Percentiles rank a stretch among this genome's conserved stretches.
Conservation (phyloP, 805 yeast genomes). For the Myxozyma kluyveri region DNA sequence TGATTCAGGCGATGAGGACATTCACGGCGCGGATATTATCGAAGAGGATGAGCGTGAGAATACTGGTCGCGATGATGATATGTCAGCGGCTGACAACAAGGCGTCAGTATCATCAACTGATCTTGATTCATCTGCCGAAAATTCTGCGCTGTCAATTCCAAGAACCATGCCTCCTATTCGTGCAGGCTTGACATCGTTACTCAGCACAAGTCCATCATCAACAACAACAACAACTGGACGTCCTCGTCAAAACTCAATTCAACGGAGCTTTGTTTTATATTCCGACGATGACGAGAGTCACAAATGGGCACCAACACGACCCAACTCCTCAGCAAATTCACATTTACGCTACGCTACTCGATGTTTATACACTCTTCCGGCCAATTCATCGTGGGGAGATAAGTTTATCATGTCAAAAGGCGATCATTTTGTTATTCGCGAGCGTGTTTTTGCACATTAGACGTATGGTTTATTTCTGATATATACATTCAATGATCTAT, state of each 20-base stretch:
- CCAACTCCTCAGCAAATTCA: conserved; percentile 15
- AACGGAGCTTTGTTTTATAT: conserved; percentile 5
- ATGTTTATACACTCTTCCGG: conserved; percentile 27
- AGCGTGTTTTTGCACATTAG: conserved; percentile 13
- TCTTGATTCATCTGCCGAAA: conserved; percentile 1
- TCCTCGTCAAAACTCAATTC: conserved; percentile 12
- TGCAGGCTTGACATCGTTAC: neutral
- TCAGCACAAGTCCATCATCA: conserved; percentile 1
- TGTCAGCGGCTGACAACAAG: neutral
- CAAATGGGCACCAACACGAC: conserved; percentile 25
- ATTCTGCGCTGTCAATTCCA: neutral
- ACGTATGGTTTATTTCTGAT: neutral
- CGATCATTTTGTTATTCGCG: conserved; percentile 24
- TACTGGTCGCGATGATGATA: no score
- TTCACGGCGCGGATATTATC: neutral
- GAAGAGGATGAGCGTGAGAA: no score
- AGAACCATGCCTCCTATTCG: neutral
- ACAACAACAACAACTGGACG: conserved; percentile 1
- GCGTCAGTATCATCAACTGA: no score
- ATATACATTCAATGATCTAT: neutral
- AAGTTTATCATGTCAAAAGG: conserved; percentile 22
- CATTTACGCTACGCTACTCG: conserved; percentile 25
- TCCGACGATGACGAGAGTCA: conserved; percentile 5
- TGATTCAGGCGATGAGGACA: conserved; percentile 16
- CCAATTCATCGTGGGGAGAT: conserved; percentile 29